A percentile compares a stretch with the other conserved stretches of the same genome.
These are phyloP conservation scores for Aureobasidium sp. DNA, from an alignment of 2,329 filamentous ascomycete species.

Conservation along the genomic window DNA sequence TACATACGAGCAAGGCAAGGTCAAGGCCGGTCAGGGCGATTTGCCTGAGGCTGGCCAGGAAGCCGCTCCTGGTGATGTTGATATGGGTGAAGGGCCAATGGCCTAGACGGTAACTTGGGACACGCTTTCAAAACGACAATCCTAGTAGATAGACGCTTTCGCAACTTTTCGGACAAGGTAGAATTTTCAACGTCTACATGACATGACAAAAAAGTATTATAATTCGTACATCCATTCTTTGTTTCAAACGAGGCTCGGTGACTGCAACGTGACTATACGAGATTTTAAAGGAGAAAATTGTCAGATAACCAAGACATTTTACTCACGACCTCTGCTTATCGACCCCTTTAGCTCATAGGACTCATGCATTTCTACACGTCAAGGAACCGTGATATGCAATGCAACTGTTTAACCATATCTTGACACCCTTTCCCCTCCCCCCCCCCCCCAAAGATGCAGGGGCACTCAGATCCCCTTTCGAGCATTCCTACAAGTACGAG, in stretches of 20 bases:
- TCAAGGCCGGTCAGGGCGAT: constrained; percentile 29
- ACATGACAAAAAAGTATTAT: not conserved
- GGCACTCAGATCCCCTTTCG: too few species aligned
- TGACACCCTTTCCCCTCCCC: constrained; percentile 13
- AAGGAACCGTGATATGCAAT: constrained; percentile 24
- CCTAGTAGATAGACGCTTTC: not conserved
- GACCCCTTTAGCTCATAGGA: constrained; percentile 24
- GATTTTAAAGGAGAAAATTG: not conserved
- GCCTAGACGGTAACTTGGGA: not conserved
- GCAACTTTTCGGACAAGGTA: not conserved
- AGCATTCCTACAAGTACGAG: too few species aligned
- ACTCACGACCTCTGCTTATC: too few species aligned
- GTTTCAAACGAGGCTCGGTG: not conserved
- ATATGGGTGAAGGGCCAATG: constrained; percentile 8
- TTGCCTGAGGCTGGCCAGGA: constrained; percentile 12
- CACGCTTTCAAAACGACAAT: not conserved
- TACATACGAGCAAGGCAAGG: constrained; percentile 45
- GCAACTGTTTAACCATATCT: constrained; percentile 27
- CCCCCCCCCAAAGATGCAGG: too few species aligned
- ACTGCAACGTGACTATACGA: not conserved
- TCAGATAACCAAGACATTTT: not conserved
- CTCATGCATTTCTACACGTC: constrained; percentile 30
- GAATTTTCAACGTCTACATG: not conserved
- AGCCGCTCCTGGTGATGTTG: constrained; percentile 1
- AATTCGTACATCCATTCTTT: not conserved